Evolutionary conservation across 495 filamentous ascomycete genomes (phyloP), one percentile per base, ranked within the genome.

Genomic region (Bathelium albidoporum): DNA sequence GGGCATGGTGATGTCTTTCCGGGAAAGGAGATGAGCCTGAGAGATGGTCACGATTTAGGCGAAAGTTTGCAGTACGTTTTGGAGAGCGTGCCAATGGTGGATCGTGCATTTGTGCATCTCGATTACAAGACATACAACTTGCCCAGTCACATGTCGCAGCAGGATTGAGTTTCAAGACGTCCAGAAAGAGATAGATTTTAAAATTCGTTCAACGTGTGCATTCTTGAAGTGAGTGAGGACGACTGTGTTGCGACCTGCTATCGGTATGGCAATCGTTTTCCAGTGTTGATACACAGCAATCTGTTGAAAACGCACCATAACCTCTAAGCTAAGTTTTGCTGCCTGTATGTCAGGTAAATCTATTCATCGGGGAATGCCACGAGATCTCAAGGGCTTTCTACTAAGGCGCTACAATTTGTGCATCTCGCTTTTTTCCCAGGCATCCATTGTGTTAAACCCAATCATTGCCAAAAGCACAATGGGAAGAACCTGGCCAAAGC

Each of bases 51-150:
- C 71, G 92, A 97, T 73, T 74, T 97, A 62, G 88, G 88, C 4
- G 92, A 97, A 77, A 89, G 85, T 66, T 72, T 97, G 73, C 88
- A 94, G 73, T 96, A 96, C 74, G 90, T 95, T 60, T 74, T 96
- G 44, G 91, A 96, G 75, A 91, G 86, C 59, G 88, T 96, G 28
- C 90, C 90, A 2, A 87, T 61, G 62, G 71, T 84, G 2, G 85
- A 87, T 73, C 75, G 83, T 5, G 82, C 79, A 14, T 86, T 87
- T 78, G 89, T 95, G 39, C 91, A 96, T 76, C 75, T 87, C 63
- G 91, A 96, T 74, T 96, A 96, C 73, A 78, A 85, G 22, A 81
- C 81, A 32, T 91, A 85, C 70, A 96, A 96, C 71, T 71, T 94
- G 41, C 91, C 90, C 1, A 95, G 82, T 26, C 91, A 96, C 72